Base-by-base conservation (phyloP, 345 rosid genomes). In the Salix udensis region DNA sequence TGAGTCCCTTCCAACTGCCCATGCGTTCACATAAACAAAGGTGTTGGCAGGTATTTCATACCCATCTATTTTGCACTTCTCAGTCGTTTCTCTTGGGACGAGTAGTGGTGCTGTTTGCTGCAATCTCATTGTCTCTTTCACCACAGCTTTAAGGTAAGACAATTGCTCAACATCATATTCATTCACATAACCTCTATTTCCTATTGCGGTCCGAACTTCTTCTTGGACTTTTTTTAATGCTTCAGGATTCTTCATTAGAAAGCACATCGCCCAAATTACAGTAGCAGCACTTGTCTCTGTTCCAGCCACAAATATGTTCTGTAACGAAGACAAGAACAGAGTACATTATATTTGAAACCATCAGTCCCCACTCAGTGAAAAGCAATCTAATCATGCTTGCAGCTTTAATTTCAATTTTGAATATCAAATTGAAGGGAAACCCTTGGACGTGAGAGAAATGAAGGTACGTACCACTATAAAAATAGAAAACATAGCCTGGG, bases 261-360 rank as follows among this genome's bases (percentile, higher is more conserved):
- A 64, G 39, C 39, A 4, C 84, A 89, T 88, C 0, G 86, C 78
- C 90, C 91, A 91, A 26, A 76, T 79, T 68, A 84, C 73, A 2
- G 87, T 67, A 2, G 86, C 74, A 2, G 87, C 85, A 5, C 79
- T 75, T 2, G 89, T 79, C 24, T 88, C 88, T 24, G 86, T 85
- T 62, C 87, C 89, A n/a, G 58, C 93, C 2, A 85, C 12, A 52
- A 88, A 77, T 68, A 84, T 72, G 70, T 87, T 72, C 88, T 83
- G 76, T 18, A 65, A n/a, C 23, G 6, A 37, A 10, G 12, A 40
- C 2, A 68, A 2, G 37, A 8, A 68, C 40, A 4, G 5, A 34
- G 6, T 9, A 15, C 40, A 67, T 40, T 40, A 10, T 10, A 40
- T 40, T 31, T 40, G 12, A 8, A 40, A 40, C 44, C 44, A 8